Base-by-base conservation (phyloP, 176 grass and related monocot species). In the Oryza glumipatula region DNA sequence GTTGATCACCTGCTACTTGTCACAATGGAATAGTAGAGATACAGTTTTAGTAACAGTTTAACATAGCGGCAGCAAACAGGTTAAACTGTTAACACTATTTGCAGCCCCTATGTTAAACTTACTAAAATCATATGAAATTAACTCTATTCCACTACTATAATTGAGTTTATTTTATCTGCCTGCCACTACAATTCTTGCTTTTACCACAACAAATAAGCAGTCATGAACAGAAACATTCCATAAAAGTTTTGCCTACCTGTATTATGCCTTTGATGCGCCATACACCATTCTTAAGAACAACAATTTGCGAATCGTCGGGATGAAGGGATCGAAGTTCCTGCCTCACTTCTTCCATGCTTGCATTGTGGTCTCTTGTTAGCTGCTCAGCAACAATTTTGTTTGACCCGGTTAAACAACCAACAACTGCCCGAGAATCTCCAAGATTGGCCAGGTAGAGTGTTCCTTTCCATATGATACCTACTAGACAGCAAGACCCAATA, bases 201-300 rank as follows among this genome's bases (percentile, higher is more conserved):
- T 73, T 72, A 70, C 26, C 49, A 47, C 3, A 51, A 9, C 51
- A 71, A 49, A 32, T 32, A 73, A 60, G 7, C 35, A 1, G 3
- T 74, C 12, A 68, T 58, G 38, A 22, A 74, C 41, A 14, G 8
- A 65, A 24, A 11, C 0, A 14, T 10, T 11, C 9, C n/a, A 43
- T 13, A 77, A 22, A 22, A 81, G 73, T 39, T 22, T 7, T 7
- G 43, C 75, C 16, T 68, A 95, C 96, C 91, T 98, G 96, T 80
- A 98, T 95, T 68, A 98, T 98, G 73, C 96, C 96, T 91, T 98
- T 98, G 83, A 98, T 95, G 72, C 96, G 91, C 96, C 96, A 98
- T 38, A 98, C 96, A 3, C 96, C 96, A 80, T 98, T 90, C 78
- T 98, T 98, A 44, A 98, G 91, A 46, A 98, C 89, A 71, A 98